Evolutionary conservation across 2,329 filamentous ascomycete species (phyloP), one percentile per base, ranked within the genome.

Genomic region (Colletotrichum gigasporum): DNA sequence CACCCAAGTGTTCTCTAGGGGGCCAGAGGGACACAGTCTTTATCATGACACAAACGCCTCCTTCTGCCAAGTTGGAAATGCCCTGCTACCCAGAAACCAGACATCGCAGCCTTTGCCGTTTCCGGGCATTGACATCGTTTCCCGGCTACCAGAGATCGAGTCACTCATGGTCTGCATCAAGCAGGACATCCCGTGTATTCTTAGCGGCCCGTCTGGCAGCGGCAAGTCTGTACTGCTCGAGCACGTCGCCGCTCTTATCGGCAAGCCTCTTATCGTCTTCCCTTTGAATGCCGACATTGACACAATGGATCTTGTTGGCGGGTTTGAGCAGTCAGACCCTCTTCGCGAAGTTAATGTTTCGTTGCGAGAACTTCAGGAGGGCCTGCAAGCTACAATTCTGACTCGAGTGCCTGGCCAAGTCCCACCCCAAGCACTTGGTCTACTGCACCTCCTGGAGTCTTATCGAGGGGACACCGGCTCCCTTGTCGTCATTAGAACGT

Each of bases 231-330:
- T 87, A 5, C 83, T 97, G 5, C 80, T 99, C 12, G 86, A 90
- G 64, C 90, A 95, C 67, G 83, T 97, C 26, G 94, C 96, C n/a
- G 90, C 91, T 11, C 79, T 91, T 22, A 87, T 88, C 41, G 96
- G 96, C 22, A 91, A 91, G 58, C 83, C 88, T 1, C 81, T 98
- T 3, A 86, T 94, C 30, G 91, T 93, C 14, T 92, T 98, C 71
- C 90, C 94, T 1, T 88, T 99, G 79, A 99, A 97, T 73, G 91
- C 94, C 6, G 96, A 99, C 71, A 92, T 97, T 44, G 96, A 99
- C 75, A 94, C 95, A 1, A 97, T 97, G 89, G 96, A 99, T 77
- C 87, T 99, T 59, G 93, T 99, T 60, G 96, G 96, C 72, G 96
- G 96, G 0, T 99, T 97, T 73, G 96, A 99, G 75, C 96, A 99